A percentile compares a stretch with the other conserved stretches of the same genome.
phyloP scores from a whole-genome alignment of 2,329 filamentous ascomycete species.

The Ophioceras dolichostomum region DNA sequence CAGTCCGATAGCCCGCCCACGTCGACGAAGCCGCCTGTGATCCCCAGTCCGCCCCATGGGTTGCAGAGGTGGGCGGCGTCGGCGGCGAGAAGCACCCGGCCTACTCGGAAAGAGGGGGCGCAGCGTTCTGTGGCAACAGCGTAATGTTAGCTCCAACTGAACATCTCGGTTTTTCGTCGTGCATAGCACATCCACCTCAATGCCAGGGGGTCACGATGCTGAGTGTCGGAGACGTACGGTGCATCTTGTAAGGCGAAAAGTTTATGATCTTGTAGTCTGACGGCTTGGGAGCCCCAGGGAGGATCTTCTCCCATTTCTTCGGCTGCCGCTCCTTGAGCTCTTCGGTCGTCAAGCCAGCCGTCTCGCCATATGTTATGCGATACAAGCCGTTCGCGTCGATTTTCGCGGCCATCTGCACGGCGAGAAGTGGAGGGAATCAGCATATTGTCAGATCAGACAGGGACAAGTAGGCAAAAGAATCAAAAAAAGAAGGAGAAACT shows the following conservation, averaged over 20 bases:
- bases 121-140: constrained; percentile 45
- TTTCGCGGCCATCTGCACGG: constrained; percentile 46
- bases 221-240: constrained; percentile 21
- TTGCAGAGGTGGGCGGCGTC: constrained; percentile 48
- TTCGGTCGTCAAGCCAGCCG: constrained; percentile 35
- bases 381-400: constrained; percentile 48
- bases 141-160: too few relatives aligned
- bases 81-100: constrained; percentile 42
- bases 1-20: constrained; percentile 49
- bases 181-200: too few relatives aligned
- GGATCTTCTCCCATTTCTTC: constrained; percentile 41
- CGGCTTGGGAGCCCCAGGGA: constrained; percentile 47
- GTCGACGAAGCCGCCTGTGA: constrained; percentile 54
- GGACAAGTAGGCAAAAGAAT: constrained; percentile 3
- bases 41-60: constrained; percentile 45
- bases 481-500: constrained; percentile 7
- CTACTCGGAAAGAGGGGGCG: constrained; percentile 42
- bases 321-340: constrained; percentile 40
- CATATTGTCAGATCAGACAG: too few relatives aligned
- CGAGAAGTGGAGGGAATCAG: too few relatives aligned
- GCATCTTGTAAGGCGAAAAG: constrained; percentile 48
- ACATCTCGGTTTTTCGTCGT: too few relatives aligned
- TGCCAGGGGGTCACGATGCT: too few relatives aligned
- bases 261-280: constrained; percentile 42
- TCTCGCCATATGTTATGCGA: constrained; percentile 52